Evolutionary conservation across 2,329 filamentous ascomycete species (phyloP).

Genomic region (Xylaria sp.): DNA sequence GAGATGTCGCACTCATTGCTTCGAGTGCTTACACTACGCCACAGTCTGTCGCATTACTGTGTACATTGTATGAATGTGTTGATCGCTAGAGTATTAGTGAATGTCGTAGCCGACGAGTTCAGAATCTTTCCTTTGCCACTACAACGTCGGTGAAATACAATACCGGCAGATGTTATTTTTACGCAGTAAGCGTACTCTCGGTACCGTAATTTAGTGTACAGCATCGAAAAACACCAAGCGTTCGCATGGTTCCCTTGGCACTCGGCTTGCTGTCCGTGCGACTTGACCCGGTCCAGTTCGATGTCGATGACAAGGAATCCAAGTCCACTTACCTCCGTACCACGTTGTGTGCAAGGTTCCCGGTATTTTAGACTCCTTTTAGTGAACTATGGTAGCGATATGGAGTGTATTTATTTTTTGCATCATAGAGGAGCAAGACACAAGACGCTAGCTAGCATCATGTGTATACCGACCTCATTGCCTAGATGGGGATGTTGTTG

Average conservation of each 20-base stretch:
- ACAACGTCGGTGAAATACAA: too few species aligned
- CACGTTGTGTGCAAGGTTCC: slow-evolving; percentile 2
- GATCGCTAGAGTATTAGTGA: too few species aligned
- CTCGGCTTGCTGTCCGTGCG: background rate
- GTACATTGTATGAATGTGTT: too few species aligned
- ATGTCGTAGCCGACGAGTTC: too few species aligned
- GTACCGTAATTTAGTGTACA: too few species aligned
- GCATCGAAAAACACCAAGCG: background rate
- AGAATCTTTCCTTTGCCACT: too few species aligned
- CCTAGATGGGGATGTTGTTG: slow-evolving; percentile 11
- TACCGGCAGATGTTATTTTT: too few species aligned
- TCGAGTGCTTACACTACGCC: too few species aligned
- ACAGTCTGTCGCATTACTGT: too few species aligned
- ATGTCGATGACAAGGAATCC: slow-evolving; percentile 8
- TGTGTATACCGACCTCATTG: background rate
- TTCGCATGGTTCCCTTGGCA: slow-evolving; percentile 6
- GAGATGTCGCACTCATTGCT: too few species aligned
- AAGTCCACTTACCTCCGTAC: background rate
- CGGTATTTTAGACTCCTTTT: background rate
- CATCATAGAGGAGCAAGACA: background rate
- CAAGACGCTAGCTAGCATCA: background rate
- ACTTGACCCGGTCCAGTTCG: background rate
- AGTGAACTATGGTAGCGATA: background rate
- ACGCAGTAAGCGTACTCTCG: too few species aligned
- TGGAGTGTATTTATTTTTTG: background rate